A percentile compares a stretch with the other conserved stretches of the same genome.
Evolutionary conservation across 2,329 filamentous ascomycete genomes (phyloP).

Genomic region (Fusarium siculi): DNA sequence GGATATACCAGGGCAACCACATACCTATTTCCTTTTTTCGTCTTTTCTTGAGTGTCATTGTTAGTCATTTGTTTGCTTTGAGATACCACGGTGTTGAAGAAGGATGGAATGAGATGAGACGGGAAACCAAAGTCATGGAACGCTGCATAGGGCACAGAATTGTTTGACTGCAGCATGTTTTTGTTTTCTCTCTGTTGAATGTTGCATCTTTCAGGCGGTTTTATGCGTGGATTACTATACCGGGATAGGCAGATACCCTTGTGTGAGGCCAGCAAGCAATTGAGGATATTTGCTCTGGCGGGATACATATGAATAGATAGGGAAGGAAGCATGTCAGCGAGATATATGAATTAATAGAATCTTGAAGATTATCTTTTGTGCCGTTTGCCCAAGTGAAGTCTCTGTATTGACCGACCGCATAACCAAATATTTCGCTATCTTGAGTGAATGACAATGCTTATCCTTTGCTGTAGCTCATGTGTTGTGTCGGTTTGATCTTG

Average conservation of each 20-base stretch:
- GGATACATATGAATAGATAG: constrained; percentile 31
- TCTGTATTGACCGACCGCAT: too few species aligned
- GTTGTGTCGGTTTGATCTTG: not conserved
- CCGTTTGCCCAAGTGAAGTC: not conserved
- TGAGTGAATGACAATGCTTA: too few species aligned
- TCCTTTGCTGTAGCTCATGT: too few species aligned
- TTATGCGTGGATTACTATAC: constrained; percentile 29
- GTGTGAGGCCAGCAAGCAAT: constrained; percentile 10
- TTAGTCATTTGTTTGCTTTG: constrained; percentile 36
- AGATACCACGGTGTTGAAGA: constrained; percentile 45
- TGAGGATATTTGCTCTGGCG: constrained; percentile 8
- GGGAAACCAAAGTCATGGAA: constrained; percentile 23
- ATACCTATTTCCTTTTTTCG: constrained; percentile 22
- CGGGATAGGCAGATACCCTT: constrained; percentile 38
- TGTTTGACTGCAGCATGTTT: constrained; percentile 21
- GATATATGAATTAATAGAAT: constrained; percentile 35
- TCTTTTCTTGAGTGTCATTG: constrained; percentile 5
- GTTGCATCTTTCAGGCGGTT: constrained; percentile 32
- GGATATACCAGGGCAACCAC: constrained; percentile 14
- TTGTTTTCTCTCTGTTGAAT: constrained; percentile 28
- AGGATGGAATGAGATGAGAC: constrained; percentile 35
- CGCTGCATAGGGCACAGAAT: constrained; percentile 10
- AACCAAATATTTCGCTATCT: not conserved
- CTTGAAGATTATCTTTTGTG: not conserved
- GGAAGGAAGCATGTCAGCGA: constrained; percentile 8